phyloP scores from a whole-genome alignment of 495 filamentous ascomycete genomes.

The Aspergillus campestris region DNA sequence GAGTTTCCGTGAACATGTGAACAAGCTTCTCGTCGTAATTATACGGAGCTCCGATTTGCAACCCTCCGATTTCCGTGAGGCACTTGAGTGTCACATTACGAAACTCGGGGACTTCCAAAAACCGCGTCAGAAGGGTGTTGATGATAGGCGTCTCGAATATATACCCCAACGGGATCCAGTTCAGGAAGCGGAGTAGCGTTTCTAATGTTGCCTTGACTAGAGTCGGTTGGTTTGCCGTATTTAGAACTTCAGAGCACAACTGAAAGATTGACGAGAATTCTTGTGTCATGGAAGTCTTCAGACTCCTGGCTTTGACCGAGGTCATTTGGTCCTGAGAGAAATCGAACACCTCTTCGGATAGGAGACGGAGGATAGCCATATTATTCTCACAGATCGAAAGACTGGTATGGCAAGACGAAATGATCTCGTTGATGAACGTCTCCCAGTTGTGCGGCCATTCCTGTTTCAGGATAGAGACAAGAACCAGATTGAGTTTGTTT shows the following conservation, averaged over 20 bases:
- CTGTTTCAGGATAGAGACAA: constrained; percentile 96
- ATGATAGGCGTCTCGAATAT: constrained; percentile 98
- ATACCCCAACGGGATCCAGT: constrained; percentile 97
- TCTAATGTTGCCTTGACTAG: constrained; percentile 90
- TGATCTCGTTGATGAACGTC: constrained; percentile 99
- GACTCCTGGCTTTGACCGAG: constrained; percentile 83
- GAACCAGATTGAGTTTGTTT: constrained; percentile 95
- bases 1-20: constrained; percentile 92
- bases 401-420: constrained; percentile 87
- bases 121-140: constrained; percentile 82
- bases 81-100: constrained; percentile 95
- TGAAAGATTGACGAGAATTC: constrained; percentile 98
- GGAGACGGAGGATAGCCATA: constrained; percentile 91
- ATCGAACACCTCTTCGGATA: constrained; percentile 98
- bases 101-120: constrained; percentile 85
- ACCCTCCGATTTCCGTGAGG: constrained; percentile 90
- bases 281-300: constrained; percentile 96
- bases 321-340: constrained; percentile 99
- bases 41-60: constrained; percentile 69
- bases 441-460: constrained; percentile 99
- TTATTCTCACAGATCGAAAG: constrained; percentile 99
- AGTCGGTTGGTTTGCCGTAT: constrained; percentile 76
- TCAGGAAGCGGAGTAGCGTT: constrained; percentile 90
- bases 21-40: constrained; percentile 90
- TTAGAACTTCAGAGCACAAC: constrained; percentile 88